Evolutionary conservation across 1,284 basidiomycete species (phyloP), one percentile per base, ranked within the genome.

Genomic region (Leccinum griseonigrum): DNA sequence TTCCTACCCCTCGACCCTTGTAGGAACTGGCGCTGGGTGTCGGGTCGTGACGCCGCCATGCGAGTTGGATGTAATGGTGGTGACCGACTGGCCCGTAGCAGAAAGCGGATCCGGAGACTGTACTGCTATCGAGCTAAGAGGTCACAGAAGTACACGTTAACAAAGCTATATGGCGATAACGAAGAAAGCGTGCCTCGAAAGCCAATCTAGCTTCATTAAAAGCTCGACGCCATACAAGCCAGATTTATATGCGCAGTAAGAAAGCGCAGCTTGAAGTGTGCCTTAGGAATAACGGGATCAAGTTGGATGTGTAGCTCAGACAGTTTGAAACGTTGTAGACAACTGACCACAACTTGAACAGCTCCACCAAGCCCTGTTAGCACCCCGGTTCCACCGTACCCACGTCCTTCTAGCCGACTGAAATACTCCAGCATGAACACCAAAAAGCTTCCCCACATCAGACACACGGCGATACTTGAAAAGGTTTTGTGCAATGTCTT

Each of bases 401-500:
- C 72, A 29, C 59, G 70, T 13, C 64, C 64, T 61, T 73, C 73
- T 2, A 75, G 43, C 22, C 68, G 69, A 7, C 53, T 43, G 16
- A 74, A 29, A 51, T 72, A 76, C 3, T 83, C 81, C 46, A 79
- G 73, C 54, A 88, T 79, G 65, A 84, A 83, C 26, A 81, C 81
- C 31, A 26, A 90, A 69, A 2, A 92, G 66, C 34, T 75, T 75
- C 2, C 85, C 88, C 2, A 91, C 74, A 57, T 90, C 84, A 14
- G 71, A 74, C 5, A 94, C 85, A 63, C 22, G 22, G 22, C 87
- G 83, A 29, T 83, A 78, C 51, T 91, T 83, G 83, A 98, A 97
- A 78, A 98, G 98, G 8, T 86, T 80, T 32, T 96, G 85, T 64
- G 95, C 85, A 29, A 88, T 77, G 70, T 97, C 95, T 69, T 93